Evolutionary conservation across 2,329 filamentous ascomycete genomes (phyloP).

Genomic region (Ophiostoma triangulosporum): DNA sequence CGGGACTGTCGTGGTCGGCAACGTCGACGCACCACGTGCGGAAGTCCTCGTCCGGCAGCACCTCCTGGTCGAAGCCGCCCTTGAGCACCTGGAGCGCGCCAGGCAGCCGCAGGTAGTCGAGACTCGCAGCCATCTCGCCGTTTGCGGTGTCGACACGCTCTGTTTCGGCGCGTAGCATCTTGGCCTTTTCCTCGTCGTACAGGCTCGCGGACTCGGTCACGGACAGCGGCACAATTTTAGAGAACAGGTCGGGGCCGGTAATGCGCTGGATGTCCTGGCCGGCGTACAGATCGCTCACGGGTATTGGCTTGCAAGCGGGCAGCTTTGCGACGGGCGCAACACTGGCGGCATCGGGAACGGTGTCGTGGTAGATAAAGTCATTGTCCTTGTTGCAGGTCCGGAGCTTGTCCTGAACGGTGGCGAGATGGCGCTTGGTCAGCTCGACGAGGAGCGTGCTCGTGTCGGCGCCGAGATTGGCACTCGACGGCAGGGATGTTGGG

Average conservation of each 20-base stretch:
- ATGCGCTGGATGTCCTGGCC: slow-evolving; percentile 95
- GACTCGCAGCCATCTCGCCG: slow-evolving; percentile 85
- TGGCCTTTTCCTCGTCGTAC: slow-evolving; percentile 97
- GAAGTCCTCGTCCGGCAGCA: slow-evolving; percentile 81
- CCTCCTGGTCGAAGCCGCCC: slow-evolving; percentile 81
- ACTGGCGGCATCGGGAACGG: slow-evolving; percentile 72
- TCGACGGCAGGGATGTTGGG: slow-evolving; percentile 63
- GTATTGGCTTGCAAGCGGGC: slow-evolving; percentile 90
- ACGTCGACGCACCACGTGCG: slow-evolving; percentile 89
- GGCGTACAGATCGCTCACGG: slow-evolving; percentile 90
- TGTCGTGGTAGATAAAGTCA: slow-evolving; percentile 96
- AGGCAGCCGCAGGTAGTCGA: slow-evolving; percentile 86
- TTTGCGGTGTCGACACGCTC: slow-evolving; percentile 89
- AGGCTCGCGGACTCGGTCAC: slow-evolving; percentile 94
- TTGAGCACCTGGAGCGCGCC: slow-evolving; percentile 83
- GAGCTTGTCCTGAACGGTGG: slow-evolving; percentile 70
- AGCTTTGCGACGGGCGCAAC: slow-evolving; percentile 75
- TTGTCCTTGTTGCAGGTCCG: slow-evolving; percentile 76
- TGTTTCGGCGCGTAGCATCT: slow-evolving; percentile 82
- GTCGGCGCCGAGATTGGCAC: slow-evolving; percentile 72
- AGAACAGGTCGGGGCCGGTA: slow-evolving; percentile 91
- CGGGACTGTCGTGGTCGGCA: slow-evolving; percentile 69
- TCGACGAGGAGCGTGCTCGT: slow-evolving; percentile 62
- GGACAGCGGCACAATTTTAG: slow-evolving; percentile 89
- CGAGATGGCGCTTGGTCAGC: slow-evolving; percentile 68